Evolutionary conservation across 495 filamentous ascomycete species (phyloP), one percentile per base, ranked within the genome.

Genomic region (Penicillium diatomitis): DNA sequence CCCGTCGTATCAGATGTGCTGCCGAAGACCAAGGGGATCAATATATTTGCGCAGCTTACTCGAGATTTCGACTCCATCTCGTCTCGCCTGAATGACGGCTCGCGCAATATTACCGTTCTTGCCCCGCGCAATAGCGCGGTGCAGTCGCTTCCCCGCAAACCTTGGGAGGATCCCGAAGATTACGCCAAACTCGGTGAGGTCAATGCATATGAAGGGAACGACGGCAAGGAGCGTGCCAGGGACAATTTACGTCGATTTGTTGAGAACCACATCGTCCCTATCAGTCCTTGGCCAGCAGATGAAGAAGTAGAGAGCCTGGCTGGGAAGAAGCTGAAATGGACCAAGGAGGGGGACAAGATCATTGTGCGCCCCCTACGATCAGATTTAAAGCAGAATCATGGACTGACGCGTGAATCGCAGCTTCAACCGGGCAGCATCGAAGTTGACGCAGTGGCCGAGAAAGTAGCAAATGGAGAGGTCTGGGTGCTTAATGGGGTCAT

Each of bases 141-240:
- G 52, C 84, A 84, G 54, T 76, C 67, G 2, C 73, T 97, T 36
- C 88, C 90, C 0, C 74, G 87, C 48, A 97, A 97, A 60, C 92
- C 92, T 2, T 98, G 92, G 92, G 91, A 98, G 56, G 83, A 94
- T 52, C 82, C 87, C 0, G 66, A 79, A 36, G 94, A 98, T 48
- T 95, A 95, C 62, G 70, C 68, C 3, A 70, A 69, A 5, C 70
- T 88, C 11, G 91, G 91, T 0, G 71, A 78, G n/a, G 56, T 55
- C 40, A 63, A 83, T 32, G 89, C 88, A 4, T 97, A 97, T 62
- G 78, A 86, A 34, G 92, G 92, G 0, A 65, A 74, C 0, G 81
- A 79, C 9, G 94, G 94, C 0, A 82, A 85, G 50, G 86, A 91
- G 47, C 73, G 90, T 29, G 91, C 92, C 3, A 77, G 81, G 37